These are phyloP conservation scores for Hemileccinum rubropunctum DNA, from an alignment of 768 basidiomycete species.

Conservation along the genomic window DNA sequence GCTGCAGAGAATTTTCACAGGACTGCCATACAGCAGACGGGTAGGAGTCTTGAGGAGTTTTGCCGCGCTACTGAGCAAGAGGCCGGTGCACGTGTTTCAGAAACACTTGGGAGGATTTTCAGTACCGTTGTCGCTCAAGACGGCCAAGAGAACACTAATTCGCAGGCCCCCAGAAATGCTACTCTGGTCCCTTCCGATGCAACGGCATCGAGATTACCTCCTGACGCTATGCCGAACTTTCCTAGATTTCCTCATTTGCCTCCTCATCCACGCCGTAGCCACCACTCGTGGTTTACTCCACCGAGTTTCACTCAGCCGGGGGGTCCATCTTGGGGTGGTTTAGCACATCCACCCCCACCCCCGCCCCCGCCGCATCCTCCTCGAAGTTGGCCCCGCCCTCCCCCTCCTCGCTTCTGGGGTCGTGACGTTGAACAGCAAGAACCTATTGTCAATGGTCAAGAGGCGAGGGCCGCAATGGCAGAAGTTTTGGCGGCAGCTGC, in stretches of 20 bases:
- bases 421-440: slow-evolving; percentile 2
- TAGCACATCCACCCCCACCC: slow-evolving; percentile 16
- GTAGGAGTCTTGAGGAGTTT: slow-evolving; percentile 42
- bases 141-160: slow-evolving; percentile 7
- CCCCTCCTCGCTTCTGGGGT: slow-evolving; percentile 21
- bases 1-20: slow-evolving; percentile 55
- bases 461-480: slow-evolving; percentile 10
- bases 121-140: slow-evolving; percentile 44
- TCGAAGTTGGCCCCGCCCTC: slow-evolving; percentile 26
- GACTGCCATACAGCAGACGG: slow-evolving; percentile 37
- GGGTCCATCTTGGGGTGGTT: slow-evolving; percentile 17
- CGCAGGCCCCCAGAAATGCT: slow-evolving; percentile 1
- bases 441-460: neutral
- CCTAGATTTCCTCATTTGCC: slow-evolving; percentile 18
- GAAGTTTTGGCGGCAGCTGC: slow-evolving; percentile 18
- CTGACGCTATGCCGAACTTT: slow-evolving; percentile 9
- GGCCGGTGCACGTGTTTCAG: slow-evolving; percentile 60
- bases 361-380: slow-evolving; percentile 14
- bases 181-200: neutral
- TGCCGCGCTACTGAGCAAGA: slow-evolving; percentile 57
- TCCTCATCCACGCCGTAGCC: slow-evolving; percentile 18
- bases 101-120: slow-evolving; percentile 59
- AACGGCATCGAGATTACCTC: slow-evolving; percentile 2
- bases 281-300: slow-evolving; percentile 25
- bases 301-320: slow-evolving; percentile 6